Conservation (phyloP, 2,329 filamentous ascomycete genomes). For the Diaporthe sp. region DNA sequence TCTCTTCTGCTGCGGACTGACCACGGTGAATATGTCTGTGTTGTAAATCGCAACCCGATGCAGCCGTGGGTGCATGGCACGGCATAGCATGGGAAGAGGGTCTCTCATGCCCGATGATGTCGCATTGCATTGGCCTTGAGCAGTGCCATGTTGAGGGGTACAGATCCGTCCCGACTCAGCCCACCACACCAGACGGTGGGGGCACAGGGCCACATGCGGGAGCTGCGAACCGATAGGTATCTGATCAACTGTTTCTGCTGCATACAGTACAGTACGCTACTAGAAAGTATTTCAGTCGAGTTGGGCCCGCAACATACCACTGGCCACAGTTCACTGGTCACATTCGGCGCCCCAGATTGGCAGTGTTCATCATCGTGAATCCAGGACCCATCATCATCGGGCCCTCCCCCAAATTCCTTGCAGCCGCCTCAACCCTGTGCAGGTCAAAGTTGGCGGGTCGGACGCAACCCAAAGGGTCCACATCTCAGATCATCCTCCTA, state of each 20-base stretch:
- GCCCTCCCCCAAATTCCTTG: conserved; percentile 31
- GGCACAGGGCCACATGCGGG: conserved; percentile 3
- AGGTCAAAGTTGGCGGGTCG: conserved; percentile 5
- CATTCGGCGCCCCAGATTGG: not conserved
- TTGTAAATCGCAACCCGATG: conserved; percentile 11
- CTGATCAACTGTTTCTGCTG: not conserved
- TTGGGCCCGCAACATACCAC: not conserved
- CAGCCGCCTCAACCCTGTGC: conserved; percentile 36
- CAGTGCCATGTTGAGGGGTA: conserved; percentile 14
- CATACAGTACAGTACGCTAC: not conserved
- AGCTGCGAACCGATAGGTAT: conserved; percentile 15
- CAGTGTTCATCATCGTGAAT: not conserved
- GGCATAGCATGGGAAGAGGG: not conserved
- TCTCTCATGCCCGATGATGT: conserved; percentile 35
- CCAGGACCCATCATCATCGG: not conserved
- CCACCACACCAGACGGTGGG: not conserved
- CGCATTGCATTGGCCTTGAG: conserved; percentile 28
- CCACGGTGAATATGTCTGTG: not conserved
- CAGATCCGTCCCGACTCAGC: conserved; percentile 30
- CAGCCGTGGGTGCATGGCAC: not conserved
- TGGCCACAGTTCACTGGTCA: conserved; percentile 9
- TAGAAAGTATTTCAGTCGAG: not conserved
- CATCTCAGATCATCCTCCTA: conserved; percentile 29
- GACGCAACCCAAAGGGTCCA: conserved; percentile 34
- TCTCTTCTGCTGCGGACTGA: not conserved